phyloP scores from a whole-genome alignment of 257 asterid species.

The Solanum habrochaites region DNA sequence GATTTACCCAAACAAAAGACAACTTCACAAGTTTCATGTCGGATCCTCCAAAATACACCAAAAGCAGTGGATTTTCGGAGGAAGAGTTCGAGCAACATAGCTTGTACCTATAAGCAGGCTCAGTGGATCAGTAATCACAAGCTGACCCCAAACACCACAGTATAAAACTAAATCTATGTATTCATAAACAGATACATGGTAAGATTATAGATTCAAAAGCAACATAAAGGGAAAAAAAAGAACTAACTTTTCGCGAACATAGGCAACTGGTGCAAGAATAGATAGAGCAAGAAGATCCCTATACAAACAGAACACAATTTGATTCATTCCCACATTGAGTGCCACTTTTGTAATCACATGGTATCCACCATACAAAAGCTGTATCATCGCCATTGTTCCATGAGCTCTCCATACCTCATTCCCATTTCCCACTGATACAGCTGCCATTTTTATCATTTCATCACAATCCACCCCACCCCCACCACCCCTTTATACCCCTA shows the following conservation, averaged over 20 bases:
- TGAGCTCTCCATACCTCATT: constrained; percentile 58
- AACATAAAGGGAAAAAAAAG: background rate
- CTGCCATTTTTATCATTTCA: constrained; percentile 33
- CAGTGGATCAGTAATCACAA: background rate
- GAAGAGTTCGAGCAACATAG: background rate
- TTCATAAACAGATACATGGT: background rate
- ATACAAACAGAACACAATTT: constrained; percentile 80
- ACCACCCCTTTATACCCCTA: background rate
- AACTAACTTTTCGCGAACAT: constrained; percentile 75
- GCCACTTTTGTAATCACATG: constrained; percentile 95
- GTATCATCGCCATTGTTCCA: constrained; percentile 75
- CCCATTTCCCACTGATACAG: constrained; percentile 1
- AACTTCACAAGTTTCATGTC: background rate
- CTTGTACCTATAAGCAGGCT: background rate
- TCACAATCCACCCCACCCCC: background rate
- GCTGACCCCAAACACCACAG: background rate
- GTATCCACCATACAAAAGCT: constrained; percentile 71
- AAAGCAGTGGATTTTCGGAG: background rate
- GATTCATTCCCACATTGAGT: constrained; percentile 84
- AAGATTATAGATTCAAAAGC: background rate
- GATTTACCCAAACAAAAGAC: background rate
- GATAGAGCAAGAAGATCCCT: constrained; percentile 84
- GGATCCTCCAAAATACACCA: background rate
- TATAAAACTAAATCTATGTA: background rate
- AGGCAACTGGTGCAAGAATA: constrained; percentile 88